Percentiles rank a stretch among this genome's conserved stretches.
phyloP scores from a whole-genome alignment of 306 rosid species.

The Corylus avellana region DNA sequence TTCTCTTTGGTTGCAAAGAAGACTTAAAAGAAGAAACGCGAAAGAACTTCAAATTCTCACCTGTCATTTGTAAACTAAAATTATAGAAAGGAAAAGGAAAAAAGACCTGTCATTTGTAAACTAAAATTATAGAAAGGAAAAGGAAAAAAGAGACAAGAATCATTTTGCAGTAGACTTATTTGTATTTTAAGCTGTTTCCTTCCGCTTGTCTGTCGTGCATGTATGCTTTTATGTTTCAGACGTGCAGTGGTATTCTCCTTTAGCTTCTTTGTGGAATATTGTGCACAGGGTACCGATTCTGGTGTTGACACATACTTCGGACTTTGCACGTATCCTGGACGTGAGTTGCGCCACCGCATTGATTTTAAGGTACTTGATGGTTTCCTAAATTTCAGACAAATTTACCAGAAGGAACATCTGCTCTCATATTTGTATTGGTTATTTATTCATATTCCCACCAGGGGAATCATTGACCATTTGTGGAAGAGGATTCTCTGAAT shows the following conservation, averaged over 20 bases:
- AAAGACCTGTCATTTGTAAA: not conserved
- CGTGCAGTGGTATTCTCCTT: not conserved
- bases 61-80: not conserved
- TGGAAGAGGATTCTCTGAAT: not conserved
- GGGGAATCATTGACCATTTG: not conserved
- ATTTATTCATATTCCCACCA: not conserved
- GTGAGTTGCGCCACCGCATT: constrained; percentile 81
- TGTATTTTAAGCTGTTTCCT: not conserved
- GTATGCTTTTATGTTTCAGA: not conserved
- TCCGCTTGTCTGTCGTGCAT: not conserved
- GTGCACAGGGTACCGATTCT: constrained; percentile 74
- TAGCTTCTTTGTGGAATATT: constrained; percentile 21
- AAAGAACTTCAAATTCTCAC: not conserved
- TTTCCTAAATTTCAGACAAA: not conserved
- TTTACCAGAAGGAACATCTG: not conserved
- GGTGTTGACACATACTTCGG: constrained; percentile 95
- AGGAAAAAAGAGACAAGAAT: not conserved
- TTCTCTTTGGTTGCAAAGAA: not conserved
- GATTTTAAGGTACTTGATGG: constrained; percentile 69
- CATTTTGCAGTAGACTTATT: not conserved
- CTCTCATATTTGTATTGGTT: not conserved
- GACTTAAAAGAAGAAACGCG: not conserved
- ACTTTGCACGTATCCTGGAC: constrained; percentile 84
- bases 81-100: not conserved
- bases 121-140: not conserved